Conservation (phyloP, 2,329 filamentous ascomycete species). For the Colletotrichum godetiae region DNA sequence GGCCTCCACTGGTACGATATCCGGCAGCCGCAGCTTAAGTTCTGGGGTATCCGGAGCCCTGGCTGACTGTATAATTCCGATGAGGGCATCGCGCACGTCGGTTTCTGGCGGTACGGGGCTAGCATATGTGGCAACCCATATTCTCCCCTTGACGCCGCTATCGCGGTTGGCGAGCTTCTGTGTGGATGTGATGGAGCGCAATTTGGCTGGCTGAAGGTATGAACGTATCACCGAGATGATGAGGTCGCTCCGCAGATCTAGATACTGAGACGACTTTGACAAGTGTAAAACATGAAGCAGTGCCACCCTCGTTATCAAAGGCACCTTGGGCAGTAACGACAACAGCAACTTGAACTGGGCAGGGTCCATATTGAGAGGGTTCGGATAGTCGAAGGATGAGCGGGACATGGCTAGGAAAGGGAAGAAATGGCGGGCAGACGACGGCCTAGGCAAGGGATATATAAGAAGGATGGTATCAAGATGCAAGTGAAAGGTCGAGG, state of each 20-base stretch:
- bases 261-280: conserved; percentile 78
- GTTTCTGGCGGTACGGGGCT: conserved; percentile 69
- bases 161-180: conserved; percentile 74
- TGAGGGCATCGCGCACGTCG: conserved; percentile 67
- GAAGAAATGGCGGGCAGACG: neutral
- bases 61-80: conserved; percentile 67
- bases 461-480: neutral
- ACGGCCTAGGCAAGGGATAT: conserved; percentile 4
- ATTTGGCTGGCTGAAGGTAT: conserved; percentile 61
- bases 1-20: conserved; percentile 69
- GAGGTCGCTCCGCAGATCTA: conserved; percentile 81
- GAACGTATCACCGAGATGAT: conserved; percentile 78
- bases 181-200: conserved; percentile 65
- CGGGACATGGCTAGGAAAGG: neutral
- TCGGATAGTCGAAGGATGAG: conserved; percentile 5
- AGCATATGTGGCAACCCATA: conserved; percentile 83
- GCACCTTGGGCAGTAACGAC: conserved; percentile 65
- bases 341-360: conserved; percentile 32
- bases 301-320: conserved; percentile 71
- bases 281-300: conserved; percentile 73
- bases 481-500: neutral
- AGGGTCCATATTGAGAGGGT: conserved; percentile 30
- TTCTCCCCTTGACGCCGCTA: conserved; percentile 77
- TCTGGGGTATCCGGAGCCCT: conserved; percentile 41
- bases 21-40: conserved; percentile 56